A percentile compares a stretch with the other conserved stretches of the same genome.
These are phyloP conservation scores for Hypoxylon trugodes DNA, from an alignment of 495 filamentous ascomycete genomes.

Conservation along the genomic window DNA sequence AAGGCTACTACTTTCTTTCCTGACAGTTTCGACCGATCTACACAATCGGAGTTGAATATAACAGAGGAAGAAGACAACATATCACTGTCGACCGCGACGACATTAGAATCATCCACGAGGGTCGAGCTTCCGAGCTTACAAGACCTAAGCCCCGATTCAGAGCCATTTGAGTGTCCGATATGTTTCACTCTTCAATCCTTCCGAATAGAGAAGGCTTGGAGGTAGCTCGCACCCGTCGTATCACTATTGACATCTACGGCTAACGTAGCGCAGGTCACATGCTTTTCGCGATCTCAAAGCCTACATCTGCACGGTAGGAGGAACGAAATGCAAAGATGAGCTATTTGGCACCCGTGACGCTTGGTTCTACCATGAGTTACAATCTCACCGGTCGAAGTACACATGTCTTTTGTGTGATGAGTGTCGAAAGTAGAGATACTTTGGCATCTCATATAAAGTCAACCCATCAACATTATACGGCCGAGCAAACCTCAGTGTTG, in stretches of 20 bases:
- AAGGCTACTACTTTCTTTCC: neutral
- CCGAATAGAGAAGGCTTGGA: conserved; percentile 29
- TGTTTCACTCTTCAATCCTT: conserved; percentile 43
- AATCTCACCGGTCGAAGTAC: conserved; percentile 39
- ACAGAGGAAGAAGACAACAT: neutral
- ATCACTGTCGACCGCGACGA: neutral
- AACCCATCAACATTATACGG: neutral
- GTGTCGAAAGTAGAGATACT: neutral
- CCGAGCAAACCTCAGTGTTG: neutral
- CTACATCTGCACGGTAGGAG: conserved; percentile 47
- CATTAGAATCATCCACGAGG: neutral
- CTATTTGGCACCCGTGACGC: conserved; percentile 39
- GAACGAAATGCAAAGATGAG: conserved; percentile 31
- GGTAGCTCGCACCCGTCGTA: neutral
- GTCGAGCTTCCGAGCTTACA: conserved; percentile 14
- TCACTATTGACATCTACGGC: neutral
- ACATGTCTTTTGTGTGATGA: conserved; percentile 35
- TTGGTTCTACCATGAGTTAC: conserved; percentile 49
- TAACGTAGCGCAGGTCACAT: conserved; percentile 26
- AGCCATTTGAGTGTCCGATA: conserved; percentile 46
- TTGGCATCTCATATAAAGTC: neutral
- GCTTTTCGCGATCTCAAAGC: conserved; percentile 46
- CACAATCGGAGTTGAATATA: neutral
- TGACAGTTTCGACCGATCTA: neutral
- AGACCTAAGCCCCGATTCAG: conserved; percentile 1